Evolutionary conservation across 768 basidiomycete species (phyloP), one percentile per base, ranked within the genome.

Genomic region (Auriscalpium vulgare): DNA sequence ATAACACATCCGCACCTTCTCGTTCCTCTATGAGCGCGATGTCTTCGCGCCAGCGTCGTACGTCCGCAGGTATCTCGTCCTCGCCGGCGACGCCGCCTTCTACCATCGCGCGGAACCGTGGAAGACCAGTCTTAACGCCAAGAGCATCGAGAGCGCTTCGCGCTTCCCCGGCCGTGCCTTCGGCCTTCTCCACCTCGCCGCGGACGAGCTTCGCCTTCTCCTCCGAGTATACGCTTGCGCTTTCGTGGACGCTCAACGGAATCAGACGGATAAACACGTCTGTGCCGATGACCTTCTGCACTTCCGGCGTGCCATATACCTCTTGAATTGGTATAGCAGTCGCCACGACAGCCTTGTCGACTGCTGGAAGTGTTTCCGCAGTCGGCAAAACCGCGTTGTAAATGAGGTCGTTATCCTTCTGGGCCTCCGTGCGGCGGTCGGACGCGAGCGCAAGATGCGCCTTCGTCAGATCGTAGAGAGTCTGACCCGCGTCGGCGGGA

Each of bases 181-280:
- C 95, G 0, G 84, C 87, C 52, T 84, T 82, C 74, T 97, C 95
- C 8, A 88, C 89, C 68, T 98, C 94, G 6, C 77, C 82, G 43
- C 97, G 79, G 8, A 94, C 92, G 29, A 91, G 67, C 70, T 99
- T 98, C 19, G 95, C 97, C 74, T 98, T 98, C 73, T 99, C 97
- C 70, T 99, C 97, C 0, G 93, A 95, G 69, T 99, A 99, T 13
- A 99, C 85, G 56, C 87, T 90, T 13, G 95, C 95, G 60, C 89
- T 90, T 72, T 97, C 95, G 67, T 97, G 95, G 7, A 99, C 93
- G 62, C 88, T 89, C 46, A 99, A 74, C 11, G 97, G 97, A 37
- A 99, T 80, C 5, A 99, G 80, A 46, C 85, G 79, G 58, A 83
- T 68, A 69, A 99, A 99, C 53, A 97, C 77, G 70, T 97, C 95